Evolutionary conservation across 306 rosid genomes (phyloP).

Genomic region (Nissolia schottii): DNA sequence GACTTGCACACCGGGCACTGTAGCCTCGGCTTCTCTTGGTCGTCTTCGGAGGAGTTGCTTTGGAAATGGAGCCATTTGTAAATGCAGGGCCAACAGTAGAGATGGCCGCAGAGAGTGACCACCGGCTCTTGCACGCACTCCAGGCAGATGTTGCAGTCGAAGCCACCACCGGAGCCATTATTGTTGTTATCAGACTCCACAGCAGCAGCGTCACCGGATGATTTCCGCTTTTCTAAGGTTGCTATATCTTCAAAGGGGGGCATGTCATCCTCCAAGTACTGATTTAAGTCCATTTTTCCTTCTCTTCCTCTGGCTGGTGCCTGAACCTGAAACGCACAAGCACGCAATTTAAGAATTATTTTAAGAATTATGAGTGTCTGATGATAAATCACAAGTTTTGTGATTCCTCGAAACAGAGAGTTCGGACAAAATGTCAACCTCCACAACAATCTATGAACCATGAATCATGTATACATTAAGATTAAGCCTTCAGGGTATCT

Average conservation of each 20-base stretch:
- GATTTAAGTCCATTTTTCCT: slow-evolving; percentile 48
- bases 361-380: neutral
- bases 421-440: neutral
- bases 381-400: neutral
- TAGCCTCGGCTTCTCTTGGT: slow-evolving; percentile 28
- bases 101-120: slow-evolving; percentile 93
- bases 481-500: neutral
- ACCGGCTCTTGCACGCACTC: slow-evolving; percentile 84
- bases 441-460: neutral
- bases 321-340: slow-evolving; percentile 18
- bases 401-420: neutral
- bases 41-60: slow-evolving; percentile 20
- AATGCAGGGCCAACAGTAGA: slow-evolving; percentile 96
- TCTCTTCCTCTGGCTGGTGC: neutral
- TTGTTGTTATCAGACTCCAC: slow-evolving; percentile 39
- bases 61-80: slow-evolving; percentile 74
- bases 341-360: neutral
- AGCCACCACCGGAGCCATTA: slow-evolving; percentile 37
- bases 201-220: slow-evolving; percentile 30
- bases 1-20: slow-evolving; percentile 93
- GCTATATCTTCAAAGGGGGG: slow-evolving; percentile 35
- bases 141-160: slow-evolving; percentile 91
- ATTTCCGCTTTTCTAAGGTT: slow-evolving; percentile 36
- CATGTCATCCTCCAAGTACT: slow-evolving; percentile 34
- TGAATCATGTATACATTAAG: neutral